Evolutionary conservation across 169 alveolate genomes (phyloP).

Genomic region (Babesia gibsoni): DNA sequence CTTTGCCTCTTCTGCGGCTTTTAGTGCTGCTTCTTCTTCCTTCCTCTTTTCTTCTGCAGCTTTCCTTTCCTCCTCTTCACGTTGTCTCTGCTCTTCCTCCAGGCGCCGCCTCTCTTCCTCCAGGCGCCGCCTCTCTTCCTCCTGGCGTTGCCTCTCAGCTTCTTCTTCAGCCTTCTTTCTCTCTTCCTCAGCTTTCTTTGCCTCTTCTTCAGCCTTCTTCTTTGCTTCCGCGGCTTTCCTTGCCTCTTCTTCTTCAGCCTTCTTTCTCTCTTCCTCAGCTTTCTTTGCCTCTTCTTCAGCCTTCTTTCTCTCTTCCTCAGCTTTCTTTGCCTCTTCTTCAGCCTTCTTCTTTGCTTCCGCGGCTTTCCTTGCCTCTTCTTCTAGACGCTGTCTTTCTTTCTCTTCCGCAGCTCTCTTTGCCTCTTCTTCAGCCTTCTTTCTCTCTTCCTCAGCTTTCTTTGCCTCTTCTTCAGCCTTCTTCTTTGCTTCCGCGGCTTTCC

Average conservation of each 20-base stretch:
- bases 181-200: constrained; percentile 10
- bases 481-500: not conserved
- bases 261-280: no score
- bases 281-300: no score
- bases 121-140: not conserved
- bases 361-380: constrained; percentile 2
- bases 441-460: not conserved
- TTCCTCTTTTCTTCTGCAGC: constrained; percentile 9
- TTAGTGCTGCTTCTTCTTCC: not conserved
- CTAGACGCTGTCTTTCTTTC: not conserved
- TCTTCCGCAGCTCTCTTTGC: not conserved
- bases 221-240: constrained; percentile 1
- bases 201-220: not conserved
- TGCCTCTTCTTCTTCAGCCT: not conserved
- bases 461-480: not conserved
- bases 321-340: not conserved
- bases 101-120: not conserved
- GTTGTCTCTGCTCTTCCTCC: not conserved
- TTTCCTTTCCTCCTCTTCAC: not conserved
- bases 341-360: not conserved
- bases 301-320: not conserved
- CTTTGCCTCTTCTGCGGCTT: not conserved
- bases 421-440: not conserved
- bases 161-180: not conserved
- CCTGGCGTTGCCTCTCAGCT: not conserved